A percentile compares a stretch with the other conserved stretches of the same genome.
Evolutionary conservation across 176 grass and related monocot genomes (phyloP).

Genomic region (Poa pratensis): DNA sequence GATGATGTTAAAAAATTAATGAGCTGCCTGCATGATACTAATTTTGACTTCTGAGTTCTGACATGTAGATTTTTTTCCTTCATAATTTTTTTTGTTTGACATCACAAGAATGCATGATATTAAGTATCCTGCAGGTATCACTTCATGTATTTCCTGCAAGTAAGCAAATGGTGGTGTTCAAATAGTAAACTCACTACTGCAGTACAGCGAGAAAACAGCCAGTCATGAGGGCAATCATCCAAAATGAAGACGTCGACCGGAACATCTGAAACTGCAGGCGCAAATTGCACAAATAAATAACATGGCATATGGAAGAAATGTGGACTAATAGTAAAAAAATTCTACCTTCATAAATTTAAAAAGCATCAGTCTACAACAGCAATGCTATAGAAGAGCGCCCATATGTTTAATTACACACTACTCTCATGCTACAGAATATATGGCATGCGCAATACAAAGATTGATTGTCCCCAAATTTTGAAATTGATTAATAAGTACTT

Average conservation of each 20-base stretch:
- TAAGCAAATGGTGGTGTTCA: conserved; percentile 4
- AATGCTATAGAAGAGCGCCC: conserved; percentile 16
- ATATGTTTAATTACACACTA: neutral
- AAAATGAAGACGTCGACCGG: conserved; percentile 84
- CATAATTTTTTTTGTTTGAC: neutral
- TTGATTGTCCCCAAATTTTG: conserved; percentile 9
- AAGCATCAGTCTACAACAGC: conserved; percentile 7
- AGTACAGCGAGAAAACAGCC: conserved; percentile 87
- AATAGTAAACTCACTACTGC: conserved; percentile 77
- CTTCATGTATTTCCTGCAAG: neutral
- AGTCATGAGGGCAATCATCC: conserved; percentile 97
- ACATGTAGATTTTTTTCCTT: neutral
- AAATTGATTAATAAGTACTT: conserved; percentile 50
- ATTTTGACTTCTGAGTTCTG: conserved; percentile 24
- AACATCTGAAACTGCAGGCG: conserved; percentile 74
- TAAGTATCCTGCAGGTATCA: conserved; percentile 3
- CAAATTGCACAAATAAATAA: conserved; percentile 40
- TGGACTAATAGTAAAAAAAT: conserved; percentile 4
- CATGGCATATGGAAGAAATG: conserved; percentile 7
- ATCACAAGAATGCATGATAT: conserved; percentile 20
- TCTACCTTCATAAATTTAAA: conserved; percentile 2
- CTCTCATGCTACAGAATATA: conserved; percentile 8
- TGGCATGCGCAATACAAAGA: conserved; percentile 7
- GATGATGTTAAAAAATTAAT: neutral
- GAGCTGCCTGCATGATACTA: conserved; percentile 3